phyloP scores from a whole-genome alignment of 2,329 filamentous ascomycete genomes.

The Talaromyces amestolkiae region DNA sequence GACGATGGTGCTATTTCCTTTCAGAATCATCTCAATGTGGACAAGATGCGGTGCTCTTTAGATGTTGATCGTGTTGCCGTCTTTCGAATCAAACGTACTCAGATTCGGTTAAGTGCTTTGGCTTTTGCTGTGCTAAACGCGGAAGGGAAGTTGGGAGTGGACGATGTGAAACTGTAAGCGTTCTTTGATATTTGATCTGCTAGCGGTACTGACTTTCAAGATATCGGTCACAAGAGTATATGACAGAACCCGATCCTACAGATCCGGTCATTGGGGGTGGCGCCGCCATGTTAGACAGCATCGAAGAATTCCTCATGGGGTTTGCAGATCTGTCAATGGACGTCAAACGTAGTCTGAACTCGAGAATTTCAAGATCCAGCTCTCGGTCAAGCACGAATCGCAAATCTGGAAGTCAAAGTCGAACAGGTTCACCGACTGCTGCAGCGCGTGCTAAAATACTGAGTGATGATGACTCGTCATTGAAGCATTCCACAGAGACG shows the following conservation, averaged over 20 bases:
- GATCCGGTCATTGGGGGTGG: conserved; percentile 78
- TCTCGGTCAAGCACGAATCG: conserved; percentile 11
- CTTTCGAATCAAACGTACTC: conserved; percentile 69
- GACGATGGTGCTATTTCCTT: conserved; percentile 66
- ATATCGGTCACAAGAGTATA: conserved; percentile 64
- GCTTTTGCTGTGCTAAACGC: conserved; percentile 40
- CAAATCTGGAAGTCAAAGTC: not conserved
- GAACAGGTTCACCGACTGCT: not conserved
- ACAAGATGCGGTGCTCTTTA: conserved; percentile 67
- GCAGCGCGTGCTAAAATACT: not conserved
- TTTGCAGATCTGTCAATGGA: conserved; percentile 66
- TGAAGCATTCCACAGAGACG: not conserved
- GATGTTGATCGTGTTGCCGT: conserved; percentile 67
- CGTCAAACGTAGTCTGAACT: conserved; percentile 15
- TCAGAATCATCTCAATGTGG: conserved; percentile 65
- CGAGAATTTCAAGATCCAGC: conserved; percentile 40
- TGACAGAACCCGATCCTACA: conserved; percentile 72
- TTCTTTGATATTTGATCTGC: too few species aligned
- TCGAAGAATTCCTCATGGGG: conserved; percentile 76
- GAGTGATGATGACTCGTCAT: not conserved
- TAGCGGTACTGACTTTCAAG: conserved; percentile 27
- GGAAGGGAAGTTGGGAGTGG: conserved; percentile 43
- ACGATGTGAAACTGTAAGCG: conserved; percentile 69
- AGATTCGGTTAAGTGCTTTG: conserved; percentile 67
- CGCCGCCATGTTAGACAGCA: conserved; percentile 75